Evolutionary conservation across 331 rosid genomes (phyloP).

Genomic region (Erythrophleum ivorense): DNA sequence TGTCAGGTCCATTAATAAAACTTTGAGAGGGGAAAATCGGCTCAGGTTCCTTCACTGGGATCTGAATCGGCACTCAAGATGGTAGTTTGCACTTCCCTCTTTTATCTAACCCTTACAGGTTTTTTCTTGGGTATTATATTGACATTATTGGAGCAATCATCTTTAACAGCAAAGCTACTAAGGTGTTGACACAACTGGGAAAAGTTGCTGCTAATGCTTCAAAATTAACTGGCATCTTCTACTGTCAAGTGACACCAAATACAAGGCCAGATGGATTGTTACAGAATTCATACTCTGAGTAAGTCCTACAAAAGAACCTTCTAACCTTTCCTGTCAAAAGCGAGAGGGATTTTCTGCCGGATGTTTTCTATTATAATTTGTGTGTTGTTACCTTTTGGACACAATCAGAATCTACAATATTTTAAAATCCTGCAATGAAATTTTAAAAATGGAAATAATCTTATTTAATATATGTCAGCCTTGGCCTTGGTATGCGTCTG

Average conservation of each 20-base stretch:
- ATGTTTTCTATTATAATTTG: neutral
- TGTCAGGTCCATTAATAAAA: conserved; percentile 68
- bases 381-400: neutral
- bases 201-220: conserved; percentile 63
- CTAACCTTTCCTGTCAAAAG: neutral
- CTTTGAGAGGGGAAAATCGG: conserved; percentile 55
- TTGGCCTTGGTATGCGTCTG: conserved; percentile 1
- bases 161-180: conserved; percentile 62
- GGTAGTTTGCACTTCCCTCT: conserved; percentile 52
- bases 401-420: neutral
- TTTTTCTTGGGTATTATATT: conserved; percentile 18
- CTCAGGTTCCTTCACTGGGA: conserved; percentile 96
- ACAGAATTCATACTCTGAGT: conserved; percentile 53
- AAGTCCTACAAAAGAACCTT: conserved; percentile 40
- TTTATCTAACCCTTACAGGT: neutral
- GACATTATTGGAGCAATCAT: conserved; percentile 24
- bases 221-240: conserved; percentile 61
- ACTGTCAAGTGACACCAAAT: conserved; percentile 53
- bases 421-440: neutral
- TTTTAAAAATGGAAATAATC: conserved; percentile 6
- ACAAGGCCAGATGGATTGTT: conserved; percentile 43
- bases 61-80: conserved; percentile 75
- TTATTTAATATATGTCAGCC: neutral
- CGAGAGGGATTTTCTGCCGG: neutral
- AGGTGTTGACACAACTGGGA: conserved; percentile 61